A percentile compares a stretch with the other conserved stretches of the same genome.
Conservation (phyloP, 2,329 filamentous ascomycete genomes). For the Gliomastix tumulicola region DNA sequence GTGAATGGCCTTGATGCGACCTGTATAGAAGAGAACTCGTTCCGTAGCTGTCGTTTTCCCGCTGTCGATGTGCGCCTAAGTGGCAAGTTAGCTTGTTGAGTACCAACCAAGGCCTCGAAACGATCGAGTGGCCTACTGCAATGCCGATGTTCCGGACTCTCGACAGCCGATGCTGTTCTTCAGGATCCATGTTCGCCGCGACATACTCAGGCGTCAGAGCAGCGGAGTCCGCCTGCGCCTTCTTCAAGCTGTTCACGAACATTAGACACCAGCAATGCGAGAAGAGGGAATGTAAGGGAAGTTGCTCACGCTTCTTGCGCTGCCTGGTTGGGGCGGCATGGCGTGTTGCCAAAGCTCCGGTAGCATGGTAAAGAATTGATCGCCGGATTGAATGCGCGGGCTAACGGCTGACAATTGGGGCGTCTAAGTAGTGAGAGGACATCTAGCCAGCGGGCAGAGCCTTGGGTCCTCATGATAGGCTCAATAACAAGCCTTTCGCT, state of each 20-base stretch:
- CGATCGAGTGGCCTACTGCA: conserved; percentile 62
- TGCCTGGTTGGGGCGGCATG: conserved; percentile 17
- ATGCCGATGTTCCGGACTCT: conserved; percentile 96
- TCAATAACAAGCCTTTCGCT: no score
- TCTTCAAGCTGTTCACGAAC: conserved; percentile 34
- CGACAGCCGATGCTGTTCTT: conserved; percentile 71
- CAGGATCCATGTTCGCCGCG: conserved; percentile 71
- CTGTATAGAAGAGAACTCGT: conserved; percentile 96
- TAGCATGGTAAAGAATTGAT: no score
- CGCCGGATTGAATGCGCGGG: no score
- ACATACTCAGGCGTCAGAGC: conserved; percentile 52
- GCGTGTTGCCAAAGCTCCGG: conserved; percentile 27
- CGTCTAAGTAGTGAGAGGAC: no score
- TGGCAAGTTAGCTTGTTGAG: no score
- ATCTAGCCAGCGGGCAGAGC: no score
- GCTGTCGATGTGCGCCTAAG: conserved; percentile 93
- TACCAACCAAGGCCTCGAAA: neutral
- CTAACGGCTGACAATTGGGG: no score
- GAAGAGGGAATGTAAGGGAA: neutral
- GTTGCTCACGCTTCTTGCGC: conserved; percentile 32
- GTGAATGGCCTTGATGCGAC: conserved; percentile 93
- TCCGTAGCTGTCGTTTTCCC: conserved; percentile 97
- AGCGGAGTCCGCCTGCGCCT: conserved; percentile 45
- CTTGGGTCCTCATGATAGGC: no score
- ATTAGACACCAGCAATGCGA: no score